phyloP scores from a whole-genome alignment of 768 basidiomycete genomes.

The Boletus tylopilopsis region DNA sequence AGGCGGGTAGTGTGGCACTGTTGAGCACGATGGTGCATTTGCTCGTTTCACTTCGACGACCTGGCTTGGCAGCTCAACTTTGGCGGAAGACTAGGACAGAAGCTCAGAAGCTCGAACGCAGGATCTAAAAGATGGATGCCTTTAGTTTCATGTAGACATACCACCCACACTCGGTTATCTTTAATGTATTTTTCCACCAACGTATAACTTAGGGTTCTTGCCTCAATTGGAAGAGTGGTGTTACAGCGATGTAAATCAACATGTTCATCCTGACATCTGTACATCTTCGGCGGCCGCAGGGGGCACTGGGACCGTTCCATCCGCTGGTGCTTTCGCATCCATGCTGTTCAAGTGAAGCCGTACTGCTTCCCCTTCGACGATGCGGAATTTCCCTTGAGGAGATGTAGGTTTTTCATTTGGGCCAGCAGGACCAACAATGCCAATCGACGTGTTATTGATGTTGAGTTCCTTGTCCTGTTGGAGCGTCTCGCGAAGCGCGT shows the following conservation, averaged over 20 bases:
- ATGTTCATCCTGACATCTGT: constrained; percentile 70
- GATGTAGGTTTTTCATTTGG: constrained; percentile 50
- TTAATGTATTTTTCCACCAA: constrained; percentile 1
- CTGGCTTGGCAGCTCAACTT: constrained; percentile 57
- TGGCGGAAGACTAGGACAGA: constrained; percentile 45
- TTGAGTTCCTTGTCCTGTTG: constrained; percentile 98
- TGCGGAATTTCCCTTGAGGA: constrained; percentile 68
- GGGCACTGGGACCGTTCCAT: constrained; percentile 36
- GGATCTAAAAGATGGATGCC: neutral
- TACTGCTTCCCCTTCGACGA: constrained; percentile 80
- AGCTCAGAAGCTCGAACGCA: constrained; percentile 12
- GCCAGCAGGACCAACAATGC: constrained; percentile 78
- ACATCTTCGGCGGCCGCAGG: constrained; percentile 61
- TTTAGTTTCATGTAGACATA: constrained; percentile 14
- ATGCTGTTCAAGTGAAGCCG: constrained; percentile 74
- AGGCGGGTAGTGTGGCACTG: constrained; percentile 89
- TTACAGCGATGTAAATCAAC: constrained; percentile 17
- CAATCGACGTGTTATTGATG: constrained; percentile 90
- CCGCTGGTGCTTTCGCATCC: constrained; percentile 60
- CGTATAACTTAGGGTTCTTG: neutral
- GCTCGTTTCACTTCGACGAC: constrained; percentile 65
- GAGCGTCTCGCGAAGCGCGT: constrained; percentile 92
- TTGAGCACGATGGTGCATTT: constrained; percentile 81
- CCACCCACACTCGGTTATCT: constrained; percentile 26
- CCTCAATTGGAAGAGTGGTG: constrained; percentile 3